Evolutionary conservation across 805 yeast species (phyloP).

Genomic region (Scheffersomyces coipomensis): DNA sequence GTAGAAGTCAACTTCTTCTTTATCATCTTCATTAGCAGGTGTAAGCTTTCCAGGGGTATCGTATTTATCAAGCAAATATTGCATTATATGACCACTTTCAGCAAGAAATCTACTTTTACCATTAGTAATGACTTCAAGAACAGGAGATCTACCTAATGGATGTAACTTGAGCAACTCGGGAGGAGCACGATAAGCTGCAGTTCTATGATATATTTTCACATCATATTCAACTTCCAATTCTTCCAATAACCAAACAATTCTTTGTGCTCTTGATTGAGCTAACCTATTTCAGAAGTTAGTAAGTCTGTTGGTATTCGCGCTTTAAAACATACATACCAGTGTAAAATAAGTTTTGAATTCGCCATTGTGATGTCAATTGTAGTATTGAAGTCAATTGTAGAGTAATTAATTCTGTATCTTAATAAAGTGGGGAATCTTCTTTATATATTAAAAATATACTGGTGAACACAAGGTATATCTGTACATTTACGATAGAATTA

Average conservation of each 20-base stretch:
- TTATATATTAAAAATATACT: too few species aligned
- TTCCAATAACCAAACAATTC: conserved; percentile 37
- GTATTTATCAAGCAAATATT: conserved; percentile 48
- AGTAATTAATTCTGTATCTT: too few species aligned
- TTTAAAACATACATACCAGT: conserved; percentile 16
- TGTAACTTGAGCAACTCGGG: conserved; percentile 23
- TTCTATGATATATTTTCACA: conserved; percentile 24
- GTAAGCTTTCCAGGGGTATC: conserved; percentile 40
- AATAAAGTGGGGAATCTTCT: too few species aligned
- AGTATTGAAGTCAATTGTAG: neutral
- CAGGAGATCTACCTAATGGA: conserved; percentile 34
- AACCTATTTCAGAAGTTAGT: conserved; percentile 19
- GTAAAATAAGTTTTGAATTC: conserved; percentile 17
- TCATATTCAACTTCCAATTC: conserved; percentile 29
- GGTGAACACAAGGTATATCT: too few species aligned
- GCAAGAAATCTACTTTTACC: conserved; percentile 29
- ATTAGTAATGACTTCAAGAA: conserved; percentile 22
- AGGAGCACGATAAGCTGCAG: conserved; percentile 24
- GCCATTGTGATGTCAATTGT: conserved; percentile 3
- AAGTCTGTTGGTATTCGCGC: neutral
- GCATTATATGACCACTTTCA: conserved; percentile 60
- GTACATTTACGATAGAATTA: too few species aligned
- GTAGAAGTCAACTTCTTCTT: conserved; percentile 46
- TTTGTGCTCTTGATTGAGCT: conserved; percentile 27
- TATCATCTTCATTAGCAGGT: conserved; percentile 38